Base-by-base conservation (phyloP, 2,329 filamentous ascomycete genomes). In the Aspergillus eucalypticola region DNA sequence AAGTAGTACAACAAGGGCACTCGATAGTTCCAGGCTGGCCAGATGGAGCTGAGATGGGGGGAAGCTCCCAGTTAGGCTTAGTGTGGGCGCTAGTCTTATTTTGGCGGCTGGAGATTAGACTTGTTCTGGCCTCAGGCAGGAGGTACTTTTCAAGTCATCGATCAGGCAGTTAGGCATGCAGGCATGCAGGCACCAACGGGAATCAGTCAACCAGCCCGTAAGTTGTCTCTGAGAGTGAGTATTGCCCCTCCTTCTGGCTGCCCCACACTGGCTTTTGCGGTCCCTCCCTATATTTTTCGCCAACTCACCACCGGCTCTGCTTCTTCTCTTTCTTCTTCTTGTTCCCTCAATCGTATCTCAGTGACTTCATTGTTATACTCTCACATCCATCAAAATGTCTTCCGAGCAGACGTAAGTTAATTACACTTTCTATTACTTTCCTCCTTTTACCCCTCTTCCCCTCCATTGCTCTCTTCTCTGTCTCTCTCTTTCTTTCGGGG, bases 341-440 rank as follows among this genome's bases (percentile, higher is more conserved):
- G 66, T 72, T 62, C 62, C 61, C 63, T 61, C 59, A 67, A 64
- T 67, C 56, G 51, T 61, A 51, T 58, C 54, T 61, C 57, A 54
- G 42, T 61, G 51, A 49, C 53, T 56, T 62, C 60, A 52, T 52
- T 35, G 50, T 52, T 39, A 23, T 55, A 66, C 60, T 50, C 63
- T 69, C 69, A 65, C 65, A 74, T 70, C 67, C 73, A 67, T 74
- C 82, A 87, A 77, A 76, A 90, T 90, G 88, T 86, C 90, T 83
- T 83, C 80, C 81, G 92, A 96, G 84, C 90, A 94, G 85, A 96
- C 92, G 92, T 96, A 83, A 81, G 90, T 83, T 44, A 3, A 58
- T 56, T 50, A 61, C 48, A 62, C n/a, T 52, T 54, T 57, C 23
- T 44, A 17, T 54, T 53, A 49, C 23, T 42, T 53, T 48, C 13